phyloP scores from a whole-genome alignment of 352 stramenopile species.

The Phytopythium oedochilum region DNA sequence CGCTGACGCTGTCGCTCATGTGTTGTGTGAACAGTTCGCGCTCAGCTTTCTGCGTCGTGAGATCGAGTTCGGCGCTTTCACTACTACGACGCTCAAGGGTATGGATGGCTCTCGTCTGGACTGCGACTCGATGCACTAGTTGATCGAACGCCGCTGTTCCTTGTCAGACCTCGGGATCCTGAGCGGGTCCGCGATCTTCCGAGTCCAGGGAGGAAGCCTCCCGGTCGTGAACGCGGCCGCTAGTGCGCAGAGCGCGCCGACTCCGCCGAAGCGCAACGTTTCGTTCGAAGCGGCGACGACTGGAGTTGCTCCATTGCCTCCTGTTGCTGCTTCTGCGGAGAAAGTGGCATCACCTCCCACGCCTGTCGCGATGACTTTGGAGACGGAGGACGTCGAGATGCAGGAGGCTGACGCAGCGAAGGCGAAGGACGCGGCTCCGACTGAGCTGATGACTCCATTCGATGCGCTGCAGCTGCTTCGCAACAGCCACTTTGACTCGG shows the following conservation, averaged over 20 bases:
- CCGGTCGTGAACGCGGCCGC: background rate
- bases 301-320: background rate
- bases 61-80: conserved; percentile 45
- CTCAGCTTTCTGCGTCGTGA: conserved; percentile 79
- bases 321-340: background rate
- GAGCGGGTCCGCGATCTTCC: conserved; percentile 84
- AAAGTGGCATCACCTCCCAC: background rate
- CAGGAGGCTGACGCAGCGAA: conserved; percentile 14
- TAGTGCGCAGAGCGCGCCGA: background rate
- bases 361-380: background rate
- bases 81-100: conserved; percentile 68
- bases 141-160: background rate
- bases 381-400: conserved; percentile 47
- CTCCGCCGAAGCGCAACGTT: conserved; percentile 6
- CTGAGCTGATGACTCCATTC: conserved; percentile 31
- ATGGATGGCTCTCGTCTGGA: background rate
- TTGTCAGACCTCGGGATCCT: conserved; percentile 64
- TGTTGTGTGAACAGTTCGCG: conserved; percentile 39
- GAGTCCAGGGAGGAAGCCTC: conserved; percentile 32
- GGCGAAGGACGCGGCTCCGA: background rate
- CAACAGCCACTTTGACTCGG: conserved; percentile 71
- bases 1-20: background rate
- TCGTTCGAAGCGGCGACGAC: conserved; percentile 10
- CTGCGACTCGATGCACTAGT: no score
- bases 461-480: conserved; percentile 69